Conservation (phyloP, 2,329 filamentous ascomycete species). For the Stagonosporopsis chrysanthemi region DNA sequence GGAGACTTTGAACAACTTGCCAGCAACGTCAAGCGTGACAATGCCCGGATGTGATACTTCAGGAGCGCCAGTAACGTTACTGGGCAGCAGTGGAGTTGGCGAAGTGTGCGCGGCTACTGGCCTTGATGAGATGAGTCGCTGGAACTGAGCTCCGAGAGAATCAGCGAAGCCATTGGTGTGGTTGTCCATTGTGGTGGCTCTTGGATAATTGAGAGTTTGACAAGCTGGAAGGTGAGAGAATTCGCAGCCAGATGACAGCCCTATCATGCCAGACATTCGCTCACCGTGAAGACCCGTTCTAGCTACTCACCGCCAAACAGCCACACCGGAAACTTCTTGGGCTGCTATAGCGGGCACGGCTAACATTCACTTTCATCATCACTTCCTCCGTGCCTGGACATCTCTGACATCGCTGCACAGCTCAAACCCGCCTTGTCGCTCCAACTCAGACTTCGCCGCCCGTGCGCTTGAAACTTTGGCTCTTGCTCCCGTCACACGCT, state of each 20-base stretch:
- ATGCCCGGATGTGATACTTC: conserved; percentile 1
- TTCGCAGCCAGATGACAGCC: too few species aligned
- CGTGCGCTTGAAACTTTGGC: neutral
- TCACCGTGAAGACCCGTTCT: too few species aligned
- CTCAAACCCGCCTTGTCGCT: neutral
- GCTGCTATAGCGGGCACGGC: too few species aligned
- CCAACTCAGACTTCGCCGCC: neutral
- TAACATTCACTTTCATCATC: too few species aligned
- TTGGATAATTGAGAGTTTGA: too few species aligned
- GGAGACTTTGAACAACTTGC: conserved; percentile 22
- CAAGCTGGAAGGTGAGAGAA: too few species aligned
- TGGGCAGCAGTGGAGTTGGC: neutral
- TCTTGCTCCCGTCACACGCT: neutral
- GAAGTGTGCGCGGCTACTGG: neutral
- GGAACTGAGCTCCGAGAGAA: neutral
- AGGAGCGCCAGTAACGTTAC: too few species aligned
- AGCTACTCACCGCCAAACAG: too few species aligned
- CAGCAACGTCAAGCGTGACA: conserved; percentile 29
- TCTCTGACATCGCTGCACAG: neutral
- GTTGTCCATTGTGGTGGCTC: too few species aligned
- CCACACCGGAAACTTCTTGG: neutral
- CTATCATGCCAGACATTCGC: too few species aligned
- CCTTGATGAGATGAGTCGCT: neutral
- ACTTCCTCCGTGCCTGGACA: neutral
- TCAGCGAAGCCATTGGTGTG: neutral